Evolutionary conservation across 2,329 filamentous ascomycete genomes (phyloP).

Genomic region (Nemania serpens): DNA sequence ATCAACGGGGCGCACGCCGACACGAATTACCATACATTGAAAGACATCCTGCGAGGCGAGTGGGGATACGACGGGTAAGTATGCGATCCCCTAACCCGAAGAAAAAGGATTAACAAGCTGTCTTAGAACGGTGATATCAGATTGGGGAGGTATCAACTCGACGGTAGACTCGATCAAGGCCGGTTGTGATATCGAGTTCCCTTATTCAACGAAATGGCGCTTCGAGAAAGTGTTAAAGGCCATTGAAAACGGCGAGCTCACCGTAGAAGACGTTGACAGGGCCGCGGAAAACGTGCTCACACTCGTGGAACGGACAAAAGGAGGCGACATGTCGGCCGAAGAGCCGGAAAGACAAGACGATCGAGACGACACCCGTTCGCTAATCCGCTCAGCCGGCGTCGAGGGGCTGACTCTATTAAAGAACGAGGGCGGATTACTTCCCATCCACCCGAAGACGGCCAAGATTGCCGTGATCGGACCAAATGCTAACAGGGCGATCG

Average conservation of each 20-base stretch:
- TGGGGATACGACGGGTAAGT: slow-evolving; percentile 65
- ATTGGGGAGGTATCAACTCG: slow-evolving; percentile 64
- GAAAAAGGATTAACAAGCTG: slow-evolving; percentile 28
- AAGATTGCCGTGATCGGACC: slow-evolving; percentile 70
- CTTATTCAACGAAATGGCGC: slow-evolving; percentile 59
- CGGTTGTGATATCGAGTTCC: slow-evolving; percentile 64
- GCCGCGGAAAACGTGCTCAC: slow-evolving; percentile 65
- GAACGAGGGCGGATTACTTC: slow-evolving; percentile 63
- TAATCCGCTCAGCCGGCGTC: slow-evolving; percentile 65
- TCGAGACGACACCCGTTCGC: slow-evolving; percentile 59
- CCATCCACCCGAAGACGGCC: slow-evolving; percentile 57
- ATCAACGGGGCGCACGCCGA: slow-evolving; percentile 67
- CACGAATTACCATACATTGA: slow-evolving; percentile 60
- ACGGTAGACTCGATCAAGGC: slow-evolving; percentile 59
- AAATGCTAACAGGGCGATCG: slow-evolving; percentile 69
- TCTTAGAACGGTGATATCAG: slow-evolving; percentile 58
- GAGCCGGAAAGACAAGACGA: slow-evolving; percentile 62
- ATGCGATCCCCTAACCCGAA: neutral
- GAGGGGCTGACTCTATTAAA: slow-evolving; percentile 69
- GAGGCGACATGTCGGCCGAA: slow-evolving; percentile 61
- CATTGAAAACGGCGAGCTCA: slow-evolving; percentile 53
- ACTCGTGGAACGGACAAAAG: slow-evolving; percentile 64
- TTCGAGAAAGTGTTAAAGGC: slow-evolving; percentile 62
- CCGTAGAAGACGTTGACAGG: slow-evolving; percentile 55
- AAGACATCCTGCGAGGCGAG: slow-evolving; percentile 62